Percentiles rank a stretch among this genome's conserved stretches.
These are phyloP conservation scores for Paraleonurus japonicus DNA, from an alignment of 257 asterid genomes.

Conservation along the genomic window DNA sequence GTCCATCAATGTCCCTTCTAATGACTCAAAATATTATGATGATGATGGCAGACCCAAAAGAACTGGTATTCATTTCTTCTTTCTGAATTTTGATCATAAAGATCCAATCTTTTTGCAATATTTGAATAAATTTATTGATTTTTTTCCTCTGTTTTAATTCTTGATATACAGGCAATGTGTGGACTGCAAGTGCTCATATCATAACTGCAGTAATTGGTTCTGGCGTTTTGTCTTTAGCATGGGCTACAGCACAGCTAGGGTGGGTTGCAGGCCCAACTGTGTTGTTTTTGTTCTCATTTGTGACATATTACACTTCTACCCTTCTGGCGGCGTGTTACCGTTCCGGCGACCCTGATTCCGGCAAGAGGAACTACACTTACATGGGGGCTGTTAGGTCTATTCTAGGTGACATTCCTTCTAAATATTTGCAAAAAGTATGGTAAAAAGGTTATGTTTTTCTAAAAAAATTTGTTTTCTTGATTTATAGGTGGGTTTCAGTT, in stretches of 20 bases:
- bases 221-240: conserved; percentile 45
- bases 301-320: conserved; percentile 42
- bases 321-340: conserved; percentile 45
- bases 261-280: conserved; percentile 46
- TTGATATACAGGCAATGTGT: conserved; percentile 31
- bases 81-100: background rate
- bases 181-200: conserved; percentile 48
- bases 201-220: conserved; percentile 51
- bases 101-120: background rate
- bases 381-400: conserved; percentile 44
- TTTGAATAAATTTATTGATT: background rate
- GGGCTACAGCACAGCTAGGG: conserved; percentile 49
- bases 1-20: conserved; percentile 28
- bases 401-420: conserved; percentile 25
- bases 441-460: too few relatives aligned
- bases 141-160: background rate
- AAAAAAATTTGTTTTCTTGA: background rate
- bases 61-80: conserved; percentile 29
- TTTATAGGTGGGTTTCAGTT: conserved; percentile 41
- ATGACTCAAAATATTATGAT: conserved; percentile 31
- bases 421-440: background rate
- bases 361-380: conserved; percentile 46
- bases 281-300: conserved; percentile 37
- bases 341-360: conserved; percentile 37
- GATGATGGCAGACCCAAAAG: conserved; percentile 43